A percentile compares a stretch with the other conserved stretches of the same genome.
Conservation (phyloP, 495 filamentous ascomycete species). For the Penicillium herquei region DNA sequence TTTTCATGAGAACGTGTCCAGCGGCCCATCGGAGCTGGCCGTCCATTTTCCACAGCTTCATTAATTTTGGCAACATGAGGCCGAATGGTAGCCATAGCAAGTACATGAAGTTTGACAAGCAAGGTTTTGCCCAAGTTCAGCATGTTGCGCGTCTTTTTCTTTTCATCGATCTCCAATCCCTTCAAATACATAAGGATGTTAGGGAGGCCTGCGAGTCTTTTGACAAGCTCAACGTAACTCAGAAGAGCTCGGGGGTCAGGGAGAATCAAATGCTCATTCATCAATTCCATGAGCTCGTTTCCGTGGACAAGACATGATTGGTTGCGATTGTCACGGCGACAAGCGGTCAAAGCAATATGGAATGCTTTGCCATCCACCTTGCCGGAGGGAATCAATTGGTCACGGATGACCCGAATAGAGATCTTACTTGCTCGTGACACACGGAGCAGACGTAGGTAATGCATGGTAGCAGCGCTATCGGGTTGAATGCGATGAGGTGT, state of each 20-base stretch:
- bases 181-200: conserved; percentile 30
- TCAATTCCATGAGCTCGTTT: conserved; percentile 54
- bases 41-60: conserved; percentile 24
- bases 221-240: conserved; percentile 27
- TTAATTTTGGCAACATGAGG: conserved; percentile 31
- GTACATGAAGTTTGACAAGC: conserved; percentile 22
- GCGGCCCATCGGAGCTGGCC: conserved; percentile 1
- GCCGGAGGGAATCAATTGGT: conserved; percentile 38
- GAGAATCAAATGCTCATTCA: conserved; percentile 40
- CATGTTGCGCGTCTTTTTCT: conserved; percentile 12
- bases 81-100: conserved; percentile 24
- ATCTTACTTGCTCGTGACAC: conserved; percentile 56
- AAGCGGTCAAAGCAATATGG: conserved; percentile 67
- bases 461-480: conserved; percentile 64
- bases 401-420: conserved; percentile 51
- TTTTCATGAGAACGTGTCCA: conserved; percentile 9
- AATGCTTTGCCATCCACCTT: conserved; percentile 54
- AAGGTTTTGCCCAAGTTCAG: conserved; percentile 26
- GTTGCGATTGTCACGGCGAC: conserved; percentile 70
- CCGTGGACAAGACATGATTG: conserved; percentile 56
- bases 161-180: conserved; percentile 21
- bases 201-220: conserved; percentile 25
- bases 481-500: conserved; percentile 54
- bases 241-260: conserved; percentile 35
- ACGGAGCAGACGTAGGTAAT: conserved; percentile 67